Evolutionary conservation across 768 basidiomycete species (phyloP).

Genomic region (Cystobasidium onofrii): DNA sequence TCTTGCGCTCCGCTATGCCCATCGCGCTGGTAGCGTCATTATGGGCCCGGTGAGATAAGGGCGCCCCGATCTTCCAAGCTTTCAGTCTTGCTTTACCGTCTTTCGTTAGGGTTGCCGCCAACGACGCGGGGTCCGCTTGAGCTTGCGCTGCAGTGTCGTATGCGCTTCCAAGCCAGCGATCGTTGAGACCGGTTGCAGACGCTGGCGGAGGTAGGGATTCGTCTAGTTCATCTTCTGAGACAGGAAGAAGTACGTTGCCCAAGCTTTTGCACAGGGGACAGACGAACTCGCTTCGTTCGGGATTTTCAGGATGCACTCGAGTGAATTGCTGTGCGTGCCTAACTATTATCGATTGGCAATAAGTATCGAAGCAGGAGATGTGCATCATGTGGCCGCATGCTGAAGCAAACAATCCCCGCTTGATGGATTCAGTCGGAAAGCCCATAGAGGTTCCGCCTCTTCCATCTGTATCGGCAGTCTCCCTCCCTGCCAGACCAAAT

Average conservation of each 20-base stretch:
- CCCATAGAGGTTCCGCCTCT: constrained; percentile 21
- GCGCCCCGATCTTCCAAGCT: background rate
- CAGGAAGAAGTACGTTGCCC: constrained; percentile 86
- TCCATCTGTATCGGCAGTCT: constrained; percentile 22
- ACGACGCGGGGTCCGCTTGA: background rate
- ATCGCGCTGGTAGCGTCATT: background rate
- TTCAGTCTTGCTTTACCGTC: constrained; percentile 8
- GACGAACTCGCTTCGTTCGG: constrained; percentile 86
- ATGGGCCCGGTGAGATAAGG: background rate
- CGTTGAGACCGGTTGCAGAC: background rate
- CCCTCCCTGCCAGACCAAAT: constrained; percentile 34
- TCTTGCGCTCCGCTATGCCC: constrained; percentile 52
- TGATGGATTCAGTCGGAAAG: constrained; percentile 34
- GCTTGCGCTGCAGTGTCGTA: background rate
- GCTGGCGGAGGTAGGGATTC: background rate
- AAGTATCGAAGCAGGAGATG: constrained; percentile 82
- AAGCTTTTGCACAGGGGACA: constrained; percentile 95
- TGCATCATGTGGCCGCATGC: constrained; percentile 98
- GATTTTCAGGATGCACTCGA: constrained; percentile 86
- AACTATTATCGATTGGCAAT: constrained; percentile 73
- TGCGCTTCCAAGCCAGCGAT: background rate
- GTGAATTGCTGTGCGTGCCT: constrained; percentile 82
- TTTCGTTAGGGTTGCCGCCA: background rate
- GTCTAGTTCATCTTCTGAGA: constrained; percentile 43
- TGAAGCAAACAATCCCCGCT: constrained; percentile 57